These are phyloP conservation scores for Farysia itapuensis DNA, from an alignment of 1,284 basidiomycete species.

Conservation along the genomic window DNA sequence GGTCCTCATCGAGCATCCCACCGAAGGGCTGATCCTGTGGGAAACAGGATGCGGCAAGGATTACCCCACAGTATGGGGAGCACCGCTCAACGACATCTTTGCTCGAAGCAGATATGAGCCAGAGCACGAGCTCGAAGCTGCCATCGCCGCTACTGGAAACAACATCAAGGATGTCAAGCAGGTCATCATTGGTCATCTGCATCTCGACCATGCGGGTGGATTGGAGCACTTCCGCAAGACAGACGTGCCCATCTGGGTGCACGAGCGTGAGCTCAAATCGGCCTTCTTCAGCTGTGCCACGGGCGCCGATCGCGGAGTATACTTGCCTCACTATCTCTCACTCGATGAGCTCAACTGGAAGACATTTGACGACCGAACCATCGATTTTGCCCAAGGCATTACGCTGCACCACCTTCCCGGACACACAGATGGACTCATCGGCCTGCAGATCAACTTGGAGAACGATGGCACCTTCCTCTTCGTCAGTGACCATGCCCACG, in stretches of 20 bases:
- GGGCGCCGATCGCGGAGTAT: conserved; percentile 46
- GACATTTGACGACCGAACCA: conserved; percentile 46
- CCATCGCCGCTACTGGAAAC: conserved; percentile 49
- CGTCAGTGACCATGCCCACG: conserved; percentile 40
- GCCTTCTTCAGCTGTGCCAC: conserved; percentile 50
- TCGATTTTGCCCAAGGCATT: conserved; percentile 51
- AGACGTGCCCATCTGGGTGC: conserved; percentile 51
- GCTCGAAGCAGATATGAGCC: conserved; percentile 21
- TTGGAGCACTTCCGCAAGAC: conserved; percentile 41
- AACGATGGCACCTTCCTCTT: conserved; percentile 47
- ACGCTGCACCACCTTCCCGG: conserved; percentile 53
- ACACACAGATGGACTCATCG: conserved; percentile 53
- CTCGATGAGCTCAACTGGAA: conserved; percentile 51
- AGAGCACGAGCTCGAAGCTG: conserved; percentile 54
- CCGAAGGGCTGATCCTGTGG: conserved; percentile 54
- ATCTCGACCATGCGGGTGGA: conserved; percentile 55
- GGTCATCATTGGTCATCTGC: conserved; percentile 44
- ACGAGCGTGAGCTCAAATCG: conserved; percentile 48
- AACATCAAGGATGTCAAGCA: conserved; percentile 43
- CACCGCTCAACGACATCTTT: conserved; percentile 43
- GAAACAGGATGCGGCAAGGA: conserved; percentile 54
- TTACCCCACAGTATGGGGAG: conserved; percentile 35
- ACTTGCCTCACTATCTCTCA: conserved; percentile 42
- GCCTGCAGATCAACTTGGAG: conserved; percentile 47
- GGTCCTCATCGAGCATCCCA: conserved; percentile 54